phyloP scores from a whole-genome alignment of 1,139 yeast species.

The Wickerhamiella infanticola region DNA sequence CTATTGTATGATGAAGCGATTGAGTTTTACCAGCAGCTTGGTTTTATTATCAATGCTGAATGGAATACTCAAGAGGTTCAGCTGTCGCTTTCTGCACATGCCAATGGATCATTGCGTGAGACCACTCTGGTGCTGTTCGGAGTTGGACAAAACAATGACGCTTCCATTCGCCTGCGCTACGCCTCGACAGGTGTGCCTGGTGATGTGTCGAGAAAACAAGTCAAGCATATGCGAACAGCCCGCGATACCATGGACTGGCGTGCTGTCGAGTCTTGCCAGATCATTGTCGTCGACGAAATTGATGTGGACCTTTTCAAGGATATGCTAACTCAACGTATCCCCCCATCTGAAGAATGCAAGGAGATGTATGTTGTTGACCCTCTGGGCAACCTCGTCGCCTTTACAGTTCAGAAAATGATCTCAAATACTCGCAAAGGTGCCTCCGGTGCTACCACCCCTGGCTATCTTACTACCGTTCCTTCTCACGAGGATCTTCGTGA shows the following conservation, averaged over 20 bases:
- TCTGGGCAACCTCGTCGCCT: conserved; percentile 43
- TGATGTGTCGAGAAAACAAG: conserved; percentile 8
- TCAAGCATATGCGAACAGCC: conserved; percentile 13
- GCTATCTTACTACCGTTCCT: background rate
- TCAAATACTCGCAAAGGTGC: background rate
- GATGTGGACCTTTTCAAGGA: conserved; percentile 11
- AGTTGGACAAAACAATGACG: conserved; percentile 17
- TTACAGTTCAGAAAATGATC: conserved; percentile 27
- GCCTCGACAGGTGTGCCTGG: conserved; percentile 10
- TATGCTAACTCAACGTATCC: conserved; percentile 20
- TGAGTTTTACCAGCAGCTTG: conserved; percentile 40
- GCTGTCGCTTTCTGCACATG: conserved; percentile 8
- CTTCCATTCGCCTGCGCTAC: conserved; percentile 15
- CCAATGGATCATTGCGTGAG: conserved; percentile 17
- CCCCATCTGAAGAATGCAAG: conserved; percentile 23
- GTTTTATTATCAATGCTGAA: conserved; percentile 35
- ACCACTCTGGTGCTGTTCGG: conserved; percentile 19
- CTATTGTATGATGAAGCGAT: conserved; percentile 32
- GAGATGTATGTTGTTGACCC: conserved; percentile 45
- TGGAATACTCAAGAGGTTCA: conserved; percentile 16
- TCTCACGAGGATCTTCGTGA: background rate
- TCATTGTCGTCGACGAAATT: conserved; percentile 16
- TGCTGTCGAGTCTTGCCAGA: conserved; percentile 21
- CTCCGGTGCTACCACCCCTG: background rate
- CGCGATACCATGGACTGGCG: conserved; percentile 25